Evolutionary conservation across 2,329 filamentous ascomycete genomes (phyloP).

Genomic region (Colletotrichum sp.): DNA sequence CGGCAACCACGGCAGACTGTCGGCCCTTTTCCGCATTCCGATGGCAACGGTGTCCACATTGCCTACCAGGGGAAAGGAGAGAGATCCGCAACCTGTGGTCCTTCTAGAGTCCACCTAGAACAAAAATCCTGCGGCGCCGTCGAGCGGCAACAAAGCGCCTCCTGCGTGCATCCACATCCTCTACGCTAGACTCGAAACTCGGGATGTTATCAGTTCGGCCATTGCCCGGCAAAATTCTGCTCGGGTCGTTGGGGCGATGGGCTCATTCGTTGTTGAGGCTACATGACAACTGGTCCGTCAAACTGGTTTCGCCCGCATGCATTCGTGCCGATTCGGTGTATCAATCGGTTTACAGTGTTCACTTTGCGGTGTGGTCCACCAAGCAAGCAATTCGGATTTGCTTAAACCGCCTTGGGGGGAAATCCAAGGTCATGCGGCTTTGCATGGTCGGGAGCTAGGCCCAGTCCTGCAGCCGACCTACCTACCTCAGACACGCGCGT

Average conservation of each 20-base stretch:
- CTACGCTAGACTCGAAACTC: not conserved
- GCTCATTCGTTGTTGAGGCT: not conserved
- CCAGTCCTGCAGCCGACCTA: not conserved
- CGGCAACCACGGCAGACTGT: conserved; percentile 1
- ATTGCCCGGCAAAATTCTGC: not conserved
- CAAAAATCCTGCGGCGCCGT: not conserved
- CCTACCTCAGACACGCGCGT: not conserved
- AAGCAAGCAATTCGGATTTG: not conserved
- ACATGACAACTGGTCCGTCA: not conserved
- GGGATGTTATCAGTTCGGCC: not conserved
- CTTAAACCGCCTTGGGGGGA: not conserved
- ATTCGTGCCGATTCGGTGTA: not conserved
- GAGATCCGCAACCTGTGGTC: not conserved
- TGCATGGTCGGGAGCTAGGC: not conserved
- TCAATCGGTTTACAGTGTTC: not conserved
- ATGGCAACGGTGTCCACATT: not conserved
- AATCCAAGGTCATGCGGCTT: not conserved
- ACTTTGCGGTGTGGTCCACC: not conserved
- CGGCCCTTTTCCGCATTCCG: conserved; percentile 13
- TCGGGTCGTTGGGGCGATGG: not conserved
- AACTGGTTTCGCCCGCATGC: not conserved
- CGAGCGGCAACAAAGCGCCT: not conserved
- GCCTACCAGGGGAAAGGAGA: not conserved
- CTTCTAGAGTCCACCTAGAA: conserved; percentile 11
- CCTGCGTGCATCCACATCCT: not conserved